Conservation (phyloP, 2,329 filamentous ascomycete genomes). For the Fusarium kyushuense region DNA sequence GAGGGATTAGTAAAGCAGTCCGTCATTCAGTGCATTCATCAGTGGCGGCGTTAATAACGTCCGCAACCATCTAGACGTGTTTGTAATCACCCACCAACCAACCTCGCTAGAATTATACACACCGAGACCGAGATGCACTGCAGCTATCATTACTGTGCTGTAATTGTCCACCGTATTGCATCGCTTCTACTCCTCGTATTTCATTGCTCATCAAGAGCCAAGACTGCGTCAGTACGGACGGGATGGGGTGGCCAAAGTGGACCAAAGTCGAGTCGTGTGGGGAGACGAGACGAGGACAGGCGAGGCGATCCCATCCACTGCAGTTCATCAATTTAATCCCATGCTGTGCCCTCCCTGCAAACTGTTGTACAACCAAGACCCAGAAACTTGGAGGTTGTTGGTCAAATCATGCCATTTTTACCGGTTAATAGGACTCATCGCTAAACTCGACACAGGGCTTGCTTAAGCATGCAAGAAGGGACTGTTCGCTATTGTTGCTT, state of each 20-base stretch:
- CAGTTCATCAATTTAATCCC: constrained; percentile 1
- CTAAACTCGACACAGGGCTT: constrained; percentile 7
- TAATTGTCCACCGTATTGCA: constrained; percentile 12
- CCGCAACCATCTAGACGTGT: constrained; percentile 7
- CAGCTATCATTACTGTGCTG: not conserved
- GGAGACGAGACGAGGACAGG: constrained; percentile 23
- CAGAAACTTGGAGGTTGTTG: constrained; percentile 11
- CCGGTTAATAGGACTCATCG: constrained; percentile 3
- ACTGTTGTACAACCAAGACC: not conserved
- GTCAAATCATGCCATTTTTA: constrained; percentile 28
- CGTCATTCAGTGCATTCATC: not conserved
- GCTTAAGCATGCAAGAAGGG: constrained; percentile 28
- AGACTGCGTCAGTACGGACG: constrained; percentile 5
- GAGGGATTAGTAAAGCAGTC: constrained; percentile 9
- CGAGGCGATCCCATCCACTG: constrained; percentile 6
- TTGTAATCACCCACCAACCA: constrained; percentile 14
- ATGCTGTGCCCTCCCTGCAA: not conserved
- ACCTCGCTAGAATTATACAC: not conserved
- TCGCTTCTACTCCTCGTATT: constrained; percentile 7
- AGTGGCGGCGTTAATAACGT: constrained; percentile 8
- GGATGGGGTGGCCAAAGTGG: constrained; percentile 11
- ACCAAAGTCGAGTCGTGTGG: constrained; percentile 14
- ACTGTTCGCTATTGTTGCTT: constrained; percentile 2
- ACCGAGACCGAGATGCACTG: not conserved
- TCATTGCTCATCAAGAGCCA: not conserved